A percentile compares a stretch with the other conserved stretches of the same genome.
These are phyloP conservation scores for Melaleuca quinquenervia DNA, from an alignment of 345 rosid species.

Conservation along the genomic window DNA sequence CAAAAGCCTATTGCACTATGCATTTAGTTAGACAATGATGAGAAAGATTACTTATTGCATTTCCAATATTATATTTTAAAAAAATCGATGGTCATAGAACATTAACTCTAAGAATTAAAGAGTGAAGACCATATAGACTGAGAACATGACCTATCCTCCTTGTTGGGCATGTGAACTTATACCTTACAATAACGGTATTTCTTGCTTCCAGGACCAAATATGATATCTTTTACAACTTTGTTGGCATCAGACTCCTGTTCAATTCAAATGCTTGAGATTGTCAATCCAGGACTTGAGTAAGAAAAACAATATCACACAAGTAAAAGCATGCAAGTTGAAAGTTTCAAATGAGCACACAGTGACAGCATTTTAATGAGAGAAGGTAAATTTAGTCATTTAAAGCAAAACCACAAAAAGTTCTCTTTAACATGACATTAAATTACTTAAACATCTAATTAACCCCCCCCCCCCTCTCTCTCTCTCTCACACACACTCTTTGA, in stretches of 20 bases:
- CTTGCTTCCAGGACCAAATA: slow-evolving; percentile 57
- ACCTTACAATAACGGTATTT: slow-evolving; percentile 87
- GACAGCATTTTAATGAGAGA: background rate
- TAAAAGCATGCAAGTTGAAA: background rate
- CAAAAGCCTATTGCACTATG: background rate
- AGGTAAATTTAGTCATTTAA: background rate
- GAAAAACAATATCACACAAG: background rate
- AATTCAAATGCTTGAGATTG: background rate
- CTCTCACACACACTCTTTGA: background rate
- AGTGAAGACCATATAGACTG: background rate
- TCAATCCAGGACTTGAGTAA: background rate
- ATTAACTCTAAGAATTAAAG: background rate
- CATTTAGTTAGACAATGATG: background rate
- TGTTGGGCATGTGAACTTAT: background rate
- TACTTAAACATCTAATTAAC: background rate
- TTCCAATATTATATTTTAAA: background rate
- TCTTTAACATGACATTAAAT: background rate
- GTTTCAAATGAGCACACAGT: background rate
- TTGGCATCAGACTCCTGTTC: slow-evolving; percentile 55
- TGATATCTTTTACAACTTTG: slow-evolving; percentile 59
- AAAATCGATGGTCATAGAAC: background rate
- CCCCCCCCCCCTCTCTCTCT: background rate
- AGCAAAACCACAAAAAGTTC: background rate
- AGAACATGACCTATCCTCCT: background rate
- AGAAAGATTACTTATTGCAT: background rate